A percentile compares a stretch with the other conserved stretches of the same genome.
These are phyloP conservation scores for Pythium biforme DNA, from an alignment of 352 stramenopile genomes.

Conservation along the genomic window DNA sequence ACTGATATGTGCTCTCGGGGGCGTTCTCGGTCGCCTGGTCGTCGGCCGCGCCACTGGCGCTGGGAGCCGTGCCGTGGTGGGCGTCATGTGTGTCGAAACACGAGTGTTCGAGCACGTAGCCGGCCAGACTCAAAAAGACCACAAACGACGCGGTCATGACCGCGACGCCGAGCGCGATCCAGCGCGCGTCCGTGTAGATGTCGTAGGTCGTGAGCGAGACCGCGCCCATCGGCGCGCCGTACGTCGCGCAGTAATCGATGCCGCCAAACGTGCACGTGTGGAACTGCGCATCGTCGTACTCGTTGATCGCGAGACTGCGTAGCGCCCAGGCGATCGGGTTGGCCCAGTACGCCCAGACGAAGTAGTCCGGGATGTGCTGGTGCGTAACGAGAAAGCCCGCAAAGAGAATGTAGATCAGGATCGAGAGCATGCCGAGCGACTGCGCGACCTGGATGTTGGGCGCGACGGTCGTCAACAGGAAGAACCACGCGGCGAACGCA, in stretches of 20 bases:
- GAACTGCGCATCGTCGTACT: constrained; percentile 26
- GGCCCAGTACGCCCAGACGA: constrained; percentile 43
- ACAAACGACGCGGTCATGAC: constrained; percentile 21
- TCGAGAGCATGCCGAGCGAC: constrained; percentile 23
- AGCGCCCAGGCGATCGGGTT: constrained; percentile 38
- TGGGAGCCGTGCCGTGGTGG: not conserved
- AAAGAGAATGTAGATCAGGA: constrained; percentile 35
- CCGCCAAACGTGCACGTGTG: constrained; percentile 17
- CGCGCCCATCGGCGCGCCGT: constrained; percentile 19
- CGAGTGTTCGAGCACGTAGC: constrained; percentile 26
- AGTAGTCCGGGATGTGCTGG: constrained; percentile 30
- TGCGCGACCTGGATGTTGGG: constrained; percentile 25
- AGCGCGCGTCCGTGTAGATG: constrained; percentile 16
- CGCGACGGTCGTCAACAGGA: constrained; percentile 22
- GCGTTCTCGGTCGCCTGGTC: not conserved
- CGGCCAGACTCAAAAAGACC: constrained; percentile 22
- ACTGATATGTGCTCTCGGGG: not conserved
- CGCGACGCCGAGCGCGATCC: constrained; percentile 23
- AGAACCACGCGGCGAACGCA: constrained; percentile 30
- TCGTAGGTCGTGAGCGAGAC: constrained; percentile 24
- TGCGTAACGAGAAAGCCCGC: constrained; percentile 34
- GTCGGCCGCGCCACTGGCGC: not conserved
- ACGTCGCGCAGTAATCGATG: constrained; percentile 22
- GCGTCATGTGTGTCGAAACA: constrained; percentile 18
- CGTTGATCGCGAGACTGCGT: constrained; percentile 25